Conservation (phyloP, 352 stramenopile species). For the Globisporangium canariense region DNA sequence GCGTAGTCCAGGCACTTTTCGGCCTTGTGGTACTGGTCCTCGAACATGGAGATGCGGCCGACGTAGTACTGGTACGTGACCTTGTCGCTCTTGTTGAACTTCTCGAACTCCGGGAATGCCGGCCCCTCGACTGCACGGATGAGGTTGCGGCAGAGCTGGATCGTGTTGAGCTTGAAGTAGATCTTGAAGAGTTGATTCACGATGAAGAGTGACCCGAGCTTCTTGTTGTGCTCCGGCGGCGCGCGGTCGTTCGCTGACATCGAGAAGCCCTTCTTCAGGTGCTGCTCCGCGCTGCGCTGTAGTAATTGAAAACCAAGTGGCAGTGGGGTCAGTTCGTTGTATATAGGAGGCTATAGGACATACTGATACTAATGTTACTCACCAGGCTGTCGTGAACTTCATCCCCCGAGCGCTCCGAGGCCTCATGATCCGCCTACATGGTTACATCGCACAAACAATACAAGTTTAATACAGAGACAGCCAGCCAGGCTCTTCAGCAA, state of each 20-base stretch:
- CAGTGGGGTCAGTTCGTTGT: neutral
- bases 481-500: neutral
- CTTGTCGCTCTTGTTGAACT: constrained; percentile 84
- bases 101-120: constrained; percentile 74
- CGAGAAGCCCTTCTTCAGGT: constrained; percentile 85
- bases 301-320: too few species aligned
- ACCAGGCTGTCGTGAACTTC: constrained; percentile 73
- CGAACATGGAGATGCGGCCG: constrained; percentile 95
- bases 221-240: constrained; percentile 78
- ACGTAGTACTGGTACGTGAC: constrained; percentile 96
- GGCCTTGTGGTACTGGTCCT: constrained; percentile 95
- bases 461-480: neutral
- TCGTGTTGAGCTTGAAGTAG: constrained; percentile 95
- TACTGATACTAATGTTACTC: too few species aligned
- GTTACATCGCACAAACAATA: neutral
- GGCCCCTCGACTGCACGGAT: constrained; percentile 82
- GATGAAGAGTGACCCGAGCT: constrained; percentile 86
- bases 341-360: neutral
- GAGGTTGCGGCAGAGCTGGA: constrained; percentile 94
- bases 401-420: constrained; percentile 57
- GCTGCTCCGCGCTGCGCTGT: constrained; percentile 75
- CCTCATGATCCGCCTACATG: constrained; percentile 58
- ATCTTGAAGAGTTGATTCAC: constrained; percentile 97
- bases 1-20: constrained; percentile 93
- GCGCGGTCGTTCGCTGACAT: constrained; percentile 84